phyloP scores from a whole-genome alignment of 2,329 filamentous ascomycete genomes.

The Trichocomaceae sp. region DNA sequence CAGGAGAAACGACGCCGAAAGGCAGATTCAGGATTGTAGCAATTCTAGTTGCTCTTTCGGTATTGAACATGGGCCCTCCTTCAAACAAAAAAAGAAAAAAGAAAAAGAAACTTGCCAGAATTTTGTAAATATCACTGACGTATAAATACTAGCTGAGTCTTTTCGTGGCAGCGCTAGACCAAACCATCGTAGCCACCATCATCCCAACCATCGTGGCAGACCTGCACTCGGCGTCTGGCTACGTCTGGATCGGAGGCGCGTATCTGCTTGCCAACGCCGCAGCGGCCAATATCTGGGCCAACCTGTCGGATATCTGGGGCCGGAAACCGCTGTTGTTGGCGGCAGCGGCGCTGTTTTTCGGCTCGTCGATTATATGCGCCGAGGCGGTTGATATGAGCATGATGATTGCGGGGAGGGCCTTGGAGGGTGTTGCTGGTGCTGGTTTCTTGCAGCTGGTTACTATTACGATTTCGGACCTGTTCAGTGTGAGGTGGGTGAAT shows the following conservation, averaged over 20 bases:
- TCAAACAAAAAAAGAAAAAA: too few species aligned
- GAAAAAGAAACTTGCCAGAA: too few species aligned
- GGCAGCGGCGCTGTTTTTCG: constrained; percentile 45
- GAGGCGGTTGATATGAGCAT: constrained; percentile 43
- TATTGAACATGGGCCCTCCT: neutral
- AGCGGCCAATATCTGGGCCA: constrained; percentile 64
- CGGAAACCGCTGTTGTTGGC: constrained; percentile 48
- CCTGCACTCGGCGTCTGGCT: constrained; percentile 61
- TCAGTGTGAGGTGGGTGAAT: constrained; percentile 42
- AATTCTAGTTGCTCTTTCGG: constrained; percentile 8
- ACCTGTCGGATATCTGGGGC: constrained; percentile 53
- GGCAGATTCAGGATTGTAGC: constrained; percentile 5
- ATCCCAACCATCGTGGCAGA: constrained; percentile 55
- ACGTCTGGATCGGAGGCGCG: constrained; percentile 70
- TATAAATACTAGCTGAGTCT: constrained; percentile 20
- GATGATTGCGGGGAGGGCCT: constrained; percentile 47
- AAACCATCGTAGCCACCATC: constrained; percentile 56
- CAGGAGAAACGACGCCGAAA: neutral
- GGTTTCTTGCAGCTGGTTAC: constrained; percentile 48
- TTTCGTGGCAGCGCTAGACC: constrained; percentile 33
- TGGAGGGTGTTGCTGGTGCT: constrained; percentile 51
- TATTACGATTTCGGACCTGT: constrained; percentile 52
- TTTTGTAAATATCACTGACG: too few species aligned
- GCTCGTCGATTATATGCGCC: constrained; percentile 46
- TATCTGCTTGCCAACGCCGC: constrained; percentile 66